Base-by-base conservation (phyloP, 805 yeast species). In the Kluyveromyces siamensis region DNA sequence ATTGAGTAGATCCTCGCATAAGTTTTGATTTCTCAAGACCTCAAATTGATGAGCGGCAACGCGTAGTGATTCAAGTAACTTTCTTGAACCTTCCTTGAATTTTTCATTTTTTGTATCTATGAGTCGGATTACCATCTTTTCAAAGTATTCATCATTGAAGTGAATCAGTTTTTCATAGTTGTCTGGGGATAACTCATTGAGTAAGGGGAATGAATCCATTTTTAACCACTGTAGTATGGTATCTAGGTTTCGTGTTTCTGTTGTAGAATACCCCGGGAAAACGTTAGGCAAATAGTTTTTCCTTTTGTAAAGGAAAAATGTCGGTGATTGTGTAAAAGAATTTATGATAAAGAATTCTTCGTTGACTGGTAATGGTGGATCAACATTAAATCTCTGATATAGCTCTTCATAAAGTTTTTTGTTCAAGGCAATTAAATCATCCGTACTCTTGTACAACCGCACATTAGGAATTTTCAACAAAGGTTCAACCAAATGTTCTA, bases 401-500 rank as follows among this genome's bases (percentile, higher is more conserved):
- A 76, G 57, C 17, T 66, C 62, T 39, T 66, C 57, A 13, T 60
- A 52, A 30, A 59, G 48, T 60, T 49, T 40, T 25, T 66, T 75
- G 55, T 78, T 83, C 1, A 62, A 47, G 16, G 68, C 66, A 17
- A 76, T 53, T 33, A 77, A 60, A 5, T 69, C 63, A 53, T 80
- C 79, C n/a, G 73, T 70, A 2, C 81, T 72, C 39, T 73, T 76
- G 59, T 70, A 79, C 7, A 86, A 57, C 52, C 73, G 70, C 7
- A 81, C 71, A 54, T 83, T 75, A 1, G 83, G 81, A 10, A 82
- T 63, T 48, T 76, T 71, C 51, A 84, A 77, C 18, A 83, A 66
- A 11, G 79, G 80, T 48, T 82, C 84, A 40, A 82, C 62, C 40
- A 86, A 55, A 54, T 81, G 75, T 6, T 83, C 80, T 50, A 86